Base-by-base conservation (phyloP, 768 basidiomycete genomes). In the Suillus spraguei region DNA sequence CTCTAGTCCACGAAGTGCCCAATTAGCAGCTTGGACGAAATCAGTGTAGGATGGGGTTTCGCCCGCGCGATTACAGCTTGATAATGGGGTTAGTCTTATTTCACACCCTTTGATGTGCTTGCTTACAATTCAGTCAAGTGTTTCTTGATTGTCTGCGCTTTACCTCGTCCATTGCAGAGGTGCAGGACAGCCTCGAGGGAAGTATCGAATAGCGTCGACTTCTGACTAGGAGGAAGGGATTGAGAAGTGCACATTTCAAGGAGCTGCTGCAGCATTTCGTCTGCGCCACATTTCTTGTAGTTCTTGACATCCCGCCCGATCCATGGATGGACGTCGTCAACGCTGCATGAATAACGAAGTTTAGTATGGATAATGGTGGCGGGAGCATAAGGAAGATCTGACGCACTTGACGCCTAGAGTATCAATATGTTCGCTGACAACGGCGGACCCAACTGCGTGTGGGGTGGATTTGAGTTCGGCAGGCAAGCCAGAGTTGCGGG, bases 201-300 rank as follows among this genome's bases (percentile, higher is more conserved):
- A 28, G 35, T 14, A 22, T 28, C 28, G 17, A 56, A 10, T 58
- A 61, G 6, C 4, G 17, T 38, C 10, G 50, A 38, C 52, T 61
- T 61, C 50, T 52, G 16, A 50, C 28, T 32, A n/a, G 52, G n/a
- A n/a, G 52, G 17, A 38, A 53, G 13, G 17, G 28, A 20, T 22
- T 58, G n/a, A 9, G 35, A 56, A n/a, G 52, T 11, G 28, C 60
- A 61, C 17, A 16, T 49, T 49, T 60, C 28, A 38, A 60, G 47
- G 17, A 60, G 60, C 22, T 1, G 28, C 32, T 52, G 28, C 14
- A 53, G 60, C 47, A 60, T 60, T 46, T 20, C 3, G 60, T 61
- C 60, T 10, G n/a, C 35, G 6, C 4, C 22, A 6, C 33, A 61
- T 36, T 13, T 13, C 50, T 16, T 20, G 35, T n/a, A 36, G 32